These are phyloP conservation scores for Colletotrichum tropicale DNA, from an alignment of 2,329 filamentous ascomycete species.

Conservation along the genomic window DNA sequence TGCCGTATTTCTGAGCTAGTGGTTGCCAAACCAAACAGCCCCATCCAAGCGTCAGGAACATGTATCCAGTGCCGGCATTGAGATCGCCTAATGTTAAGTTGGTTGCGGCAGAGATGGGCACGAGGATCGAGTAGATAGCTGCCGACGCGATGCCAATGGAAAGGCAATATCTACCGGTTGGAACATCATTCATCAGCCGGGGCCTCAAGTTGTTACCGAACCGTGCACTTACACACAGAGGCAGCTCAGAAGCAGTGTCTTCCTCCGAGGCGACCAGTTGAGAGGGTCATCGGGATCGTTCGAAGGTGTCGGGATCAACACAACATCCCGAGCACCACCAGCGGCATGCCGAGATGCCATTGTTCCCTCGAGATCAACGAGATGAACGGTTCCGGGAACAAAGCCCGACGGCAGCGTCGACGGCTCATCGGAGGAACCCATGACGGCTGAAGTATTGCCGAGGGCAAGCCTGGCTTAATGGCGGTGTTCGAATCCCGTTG, in stretches of 20 bases:
- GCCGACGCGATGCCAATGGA: constrained; percentile 29
- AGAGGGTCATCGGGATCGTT: constrained; percentile 57
- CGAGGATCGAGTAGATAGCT: constrained; percentile 33
- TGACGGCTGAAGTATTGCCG: neutral
- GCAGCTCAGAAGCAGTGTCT: constrained; percentile 29
- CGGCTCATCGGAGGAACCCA: neutral
- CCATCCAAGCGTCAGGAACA: constrained; percentile 58
- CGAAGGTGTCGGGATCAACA: constrained; percentile 55
- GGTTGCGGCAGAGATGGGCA: constrained; percentile 44
- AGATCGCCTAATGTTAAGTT: constrained; percentile 46
- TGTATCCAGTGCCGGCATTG: constrained; percentile 55
- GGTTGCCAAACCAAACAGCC: constrained; percentile 57
- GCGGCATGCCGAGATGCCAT: constrained; percentile 34
- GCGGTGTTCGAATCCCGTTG: accelerated
- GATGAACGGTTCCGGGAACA: constrained; percentile 45
- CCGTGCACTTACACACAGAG: constrained; percentile 29
- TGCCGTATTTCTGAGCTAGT: constrained; percentile 56
- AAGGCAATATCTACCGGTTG: neutral
- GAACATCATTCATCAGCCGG: accelerated
- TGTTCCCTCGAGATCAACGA: constrained; percentile 41
- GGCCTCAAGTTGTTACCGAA: neutral
- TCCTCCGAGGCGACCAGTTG: constrained; percentile 45
- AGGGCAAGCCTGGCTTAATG: neutral
- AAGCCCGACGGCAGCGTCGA: neutral
- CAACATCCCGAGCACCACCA: constrained; percentile 41